Evolutionary conservation across 352 stramenopile genomes (phyloP).

Genomic region (Pythium sp.): DNA sequence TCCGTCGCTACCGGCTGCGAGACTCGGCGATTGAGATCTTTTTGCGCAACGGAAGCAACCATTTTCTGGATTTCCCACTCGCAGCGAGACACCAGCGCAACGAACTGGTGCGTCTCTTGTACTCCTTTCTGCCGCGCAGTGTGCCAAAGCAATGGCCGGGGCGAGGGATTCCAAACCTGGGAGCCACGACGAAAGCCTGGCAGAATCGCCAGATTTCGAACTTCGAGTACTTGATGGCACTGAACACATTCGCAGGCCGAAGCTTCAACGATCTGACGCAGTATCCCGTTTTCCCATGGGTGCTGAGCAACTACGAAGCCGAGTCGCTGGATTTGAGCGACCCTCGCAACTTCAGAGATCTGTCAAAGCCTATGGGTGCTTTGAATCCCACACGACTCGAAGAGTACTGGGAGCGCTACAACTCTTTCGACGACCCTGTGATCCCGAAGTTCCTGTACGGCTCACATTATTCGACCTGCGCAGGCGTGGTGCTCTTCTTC

Average conservation of each 20-base stretch:
- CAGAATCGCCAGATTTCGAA: constrained; percentile 79
- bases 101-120: constrained; percentile 65
- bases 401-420: constrained; percentile 95
- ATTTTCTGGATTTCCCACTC: constrained; percentile 81
- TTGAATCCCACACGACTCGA: constrained; percentile 92
- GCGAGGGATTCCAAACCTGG: constrained; percentile 42
- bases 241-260: constrained; percentile 89
- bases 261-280: constrained; percentile 93
- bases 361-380: constrained; percentile 98
- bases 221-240: constrained; percentile 97
- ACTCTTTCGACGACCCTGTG: constrained; percentile 88
- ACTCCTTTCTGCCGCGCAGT: constrained; percentile 68
- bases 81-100: constrained; percentile 74
- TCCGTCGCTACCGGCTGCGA: constrained; percentile 76
- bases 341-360: constrained; percentile 92
- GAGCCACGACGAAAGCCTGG: constrained; percentile 71
- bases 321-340: constrained; percentile 80
- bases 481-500: constrained; percentile 98
- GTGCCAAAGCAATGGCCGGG: constrained; percentile 80
- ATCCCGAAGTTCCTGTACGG: constrained; percentile 90
- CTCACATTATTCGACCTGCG: constrained; percentile 97
- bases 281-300: constrained; percentile 96
- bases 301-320: constrained; percentile 78
- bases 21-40: constrained; percentile 86
- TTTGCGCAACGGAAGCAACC: constrained; percentile 66